Base-by-base conservation (phyloP, 805 yeast species). In the Kregervanrija pseudodelftensis region DNA sequence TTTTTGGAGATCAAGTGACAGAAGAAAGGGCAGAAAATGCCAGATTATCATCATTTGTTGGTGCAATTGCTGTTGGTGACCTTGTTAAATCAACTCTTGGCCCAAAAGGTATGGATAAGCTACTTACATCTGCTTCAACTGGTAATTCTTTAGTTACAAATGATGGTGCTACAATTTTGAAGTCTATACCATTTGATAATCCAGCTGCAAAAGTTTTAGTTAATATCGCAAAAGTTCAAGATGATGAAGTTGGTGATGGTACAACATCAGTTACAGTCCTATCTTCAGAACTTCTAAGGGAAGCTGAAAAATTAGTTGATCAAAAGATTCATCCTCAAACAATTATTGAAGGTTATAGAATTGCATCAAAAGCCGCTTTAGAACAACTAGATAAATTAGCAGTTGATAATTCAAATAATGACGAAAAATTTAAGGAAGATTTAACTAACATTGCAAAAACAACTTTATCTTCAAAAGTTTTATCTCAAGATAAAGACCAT, bases 31-130 rank as follows among this genome's bases (percentile, higher is more conserved):
- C 93, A 38, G 99, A 93, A 67, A 90, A 91, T 67, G 99, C 99
- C 43, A 89, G 99, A 72, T 73, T 91, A 71, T 86, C 96, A 7
- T 88, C 99, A 2, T 93, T 93, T 65, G 95, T 93, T 10, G 99
- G 99, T 40, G 99, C 99, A 53, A 91, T 93, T 61, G 99, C 99
- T 36, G 99, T 93, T 33, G 99, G 99, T 42, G 99, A 93, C 65
- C 74, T 93, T 49, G 99, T 91, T 39, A 91, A 91, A 66, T 73
- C 89, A 30, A 85, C 99, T 3, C 70, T 93, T 52, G 99, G 99
- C 12, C 99, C 99, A 50, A 91, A 93, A 62, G 99, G 99, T 51
- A 91, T 93, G 98, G 99, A 93, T 66, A 93, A 93, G 64, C 71
- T 93, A 51, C 71, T 93, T 50, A 96, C 88, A 59, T 82, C 95